Conservation (phyloP, 352 stramenopile species). For the Phytophthora pseudosyringae region DNA sequence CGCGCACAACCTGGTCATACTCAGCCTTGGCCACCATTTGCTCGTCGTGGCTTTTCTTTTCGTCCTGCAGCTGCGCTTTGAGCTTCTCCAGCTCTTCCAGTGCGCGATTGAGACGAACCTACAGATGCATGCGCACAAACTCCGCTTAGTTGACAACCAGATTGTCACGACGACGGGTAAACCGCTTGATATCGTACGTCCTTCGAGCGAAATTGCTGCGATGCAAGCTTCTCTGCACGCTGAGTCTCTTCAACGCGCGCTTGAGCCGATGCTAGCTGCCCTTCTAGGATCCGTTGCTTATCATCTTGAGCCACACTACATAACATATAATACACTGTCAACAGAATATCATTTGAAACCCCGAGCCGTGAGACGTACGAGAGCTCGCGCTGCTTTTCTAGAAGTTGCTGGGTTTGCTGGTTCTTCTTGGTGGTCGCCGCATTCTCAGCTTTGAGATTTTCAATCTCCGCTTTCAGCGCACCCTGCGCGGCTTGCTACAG, state of each 20-base stretch:
- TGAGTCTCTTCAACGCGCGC: constrained; percentile 58
- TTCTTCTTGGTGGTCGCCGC: constrained; percentile 56
- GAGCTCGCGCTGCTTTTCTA: constrained; percentile 83
- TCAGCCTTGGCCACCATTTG: constrained; percentile 58
- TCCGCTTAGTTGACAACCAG: background rate
- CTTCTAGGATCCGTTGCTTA: constrained; percentile 77
- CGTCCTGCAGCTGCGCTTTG: constrained; percentile 70
- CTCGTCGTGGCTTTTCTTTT: constrained; percentile 54
- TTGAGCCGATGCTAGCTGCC: constrained; percentile 59
- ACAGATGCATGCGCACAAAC: background rate
- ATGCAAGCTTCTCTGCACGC: constrained; percentile 64
- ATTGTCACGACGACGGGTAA: background rate
- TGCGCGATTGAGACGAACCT: constrained; percentile 79
- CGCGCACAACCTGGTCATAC: constrained; percentile 62
- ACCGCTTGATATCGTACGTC: constrained; percentile 39
- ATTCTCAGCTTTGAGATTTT: constrained; percentile 60
- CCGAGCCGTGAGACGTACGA: constrained; percentile 40
- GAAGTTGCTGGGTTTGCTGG: constrained; percentile 67
- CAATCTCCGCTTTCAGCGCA: constrained; percentile 46
- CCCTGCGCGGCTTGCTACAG: constrained; percentile 48
- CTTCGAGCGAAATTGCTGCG: constrained; percentile 79
- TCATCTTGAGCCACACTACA: constrained; percentile 66
- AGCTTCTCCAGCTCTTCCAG: constrained; percentile 80
- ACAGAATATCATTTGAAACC: too few relatives aligned
- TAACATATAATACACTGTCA: too few relatives aligned